These are phyloP conservation scores for Colletotrichum paranaense DNA, from an alignment of 2,329 filamentous ascomycete genomes.

Conservation along the genomic window DNA sequence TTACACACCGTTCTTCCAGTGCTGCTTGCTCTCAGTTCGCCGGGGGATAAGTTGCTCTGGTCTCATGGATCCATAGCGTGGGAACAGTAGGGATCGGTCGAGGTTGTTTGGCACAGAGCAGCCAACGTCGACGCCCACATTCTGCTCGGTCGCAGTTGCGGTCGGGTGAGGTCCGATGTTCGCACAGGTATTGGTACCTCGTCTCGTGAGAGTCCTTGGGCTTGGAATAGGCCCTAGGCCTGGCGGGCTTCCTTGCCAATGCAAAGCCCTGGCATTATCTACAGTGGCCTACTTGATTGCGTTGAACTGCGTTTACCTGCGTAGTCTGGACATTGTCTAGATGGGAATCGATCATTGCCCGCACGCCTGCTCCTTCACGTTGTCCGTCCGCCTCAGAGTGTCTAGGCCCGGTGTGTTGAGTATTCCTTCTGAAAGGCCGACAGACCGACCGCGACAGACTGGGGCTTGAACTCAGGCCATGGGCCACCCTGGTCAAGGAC, in stretches of 20 bases:
- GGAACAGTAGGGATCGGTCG: conserved; percentile 22
- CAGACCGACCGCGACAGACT: conserved; percentile 33
- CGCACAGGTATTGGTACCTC: conserved; percentile 17
- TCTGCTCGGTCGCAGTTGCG: conserved; percentile 30
- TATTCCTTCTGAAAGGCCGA: conserved; percentile 27
- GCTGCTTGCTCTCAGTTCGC: conserved; percentile 21
- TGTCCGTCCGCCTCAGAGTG: conserved; percentile 9
- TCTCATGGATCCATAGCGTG: conserved; percentile 26
- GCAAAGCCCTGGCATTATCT: neutral
- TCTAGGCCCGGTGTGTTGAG: conserved; percentile 14
- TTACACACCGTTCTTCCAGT: conserved; percentile 17
- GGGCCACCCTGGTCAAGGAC: conserved; percentile 21
- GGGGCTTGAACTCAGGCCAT: conserved; percentile 34
- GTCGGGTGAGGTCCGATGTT: conserved; percentile 24
- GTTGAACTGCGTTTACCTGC: neutral
- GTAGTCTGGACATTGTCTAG: neutral
- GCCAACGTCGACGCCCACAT: conserved; percentile 14
- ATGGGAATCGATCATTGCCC: neutral
- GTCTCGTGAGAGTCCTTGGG: neutral
- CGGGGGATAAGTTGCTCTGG: conserved; percentile 18
- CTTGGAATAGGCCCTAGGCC: neutral
- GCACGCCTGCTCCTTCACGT: conserved; percentile 3
- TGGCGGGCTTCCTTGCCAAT: neutral
- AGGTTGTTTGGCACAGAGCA: conserved; percentile 23
- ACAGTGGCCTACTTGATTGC: neutral